Evolutionary conservation across 345 rosid genomes (phyloP), one percentile per base, ranked within the genome.

Genomic region (Nasturtium officinale): DNA sequence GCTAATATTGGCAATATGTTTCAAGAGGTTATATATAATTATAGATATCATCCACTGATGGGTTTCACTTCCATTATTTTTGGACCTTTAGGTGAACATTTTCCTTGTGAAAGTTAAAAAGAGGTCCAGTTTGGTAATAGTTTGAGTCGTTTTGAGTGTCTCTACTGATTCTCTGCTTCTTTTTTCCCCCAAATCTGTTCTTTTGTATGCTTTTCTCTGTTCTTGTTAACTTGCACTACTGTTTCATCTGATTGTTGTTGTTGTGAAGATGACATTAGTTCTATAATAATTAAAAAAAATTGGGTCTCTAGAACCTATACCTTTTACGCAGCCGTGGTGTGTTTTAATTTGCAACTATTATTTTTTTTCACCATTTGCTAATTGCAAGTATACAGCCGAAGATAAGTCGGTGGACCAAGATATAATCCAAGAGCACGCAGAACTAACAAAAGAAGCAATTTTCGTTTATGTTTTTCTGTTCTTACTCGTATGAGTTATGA

Each of bases 1-100:
- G 75, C 59, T 76, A 38, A 59, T 61, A 70, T 70, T 63, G 79
- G 79, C 79, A 61, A 43, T 69, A 76, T 62, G 75, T 62, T 62
- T 54, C 16, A 21, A 46, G 61, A 61, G 79, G 79, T 63, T 76
- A 62, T 46, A 76, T 75, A 62, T 67, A 60, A 38, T 4, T 32
- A 73, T 73, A 73, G 65, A 73, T 67, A 67, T 66, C 54, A 76
- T 63, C 69, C 38, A 69, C 45, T 69, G 71, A 63, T 69, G 75
- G 75, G 70, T 76, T 67, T 75, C 74, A 20, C 47, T 66, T 55
- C 16, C 66, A 70, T 70, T 70, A 56, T 76, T 70, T 54, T 63
- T 62, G 76, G 57, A 60, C 47, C 47, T 55, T 16, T 63, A 70
- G 71, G 67, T 69, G n/a, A 37, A 76, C 71, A 54, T 69, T 69